These are phyloP conservation scores for Lasiosphaeris hirsuta DNA, from an alignment of 495 filamentous ascomycete genomes.

Conservation along the genomic window DNA sequence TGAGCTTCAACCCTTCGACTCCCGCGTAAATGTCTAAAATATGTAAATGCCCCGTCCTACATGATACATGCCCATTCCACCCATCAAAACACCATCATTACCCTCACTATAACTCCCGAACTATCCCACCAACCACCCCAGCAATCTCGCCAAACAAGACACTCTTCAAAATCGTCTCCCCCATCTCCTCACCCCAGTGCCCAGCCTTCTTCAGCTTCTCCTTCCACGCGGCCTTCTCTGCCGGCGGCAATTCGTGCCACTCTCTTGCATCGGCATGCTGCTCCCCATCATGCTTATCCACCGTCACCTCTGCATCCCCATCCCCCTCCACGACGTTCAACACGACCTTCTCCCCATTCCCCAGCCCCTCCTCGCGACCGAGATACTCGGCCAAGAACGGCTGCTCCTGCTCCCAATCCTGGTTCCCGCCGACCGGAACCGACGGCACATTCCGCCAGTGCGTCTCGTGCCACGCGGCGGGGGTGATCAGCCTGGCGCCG, in stretches of 20 bases:
- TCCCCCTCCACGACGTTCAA: slow-evolving; percentile 15
- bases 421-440: neutral
- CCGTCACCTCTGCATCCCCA: slow-evolving; percentile 25
- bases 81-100: too few relatives aligned
- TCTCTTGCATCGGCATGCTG: slow-evolving; percentile 42
- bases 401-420: neutral
- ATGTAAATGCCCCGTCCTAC: too few relatives aligned
- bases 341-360: slow-evolving; percentile 11
- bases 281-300: slow-evolving; percentile 46
- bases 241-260: slow-evolving; percentile 63
- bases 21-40: too few relatives aligned
- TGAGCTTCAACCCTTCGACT: too few relatives aligned
- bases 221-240: slow-evolving; percentile 66
- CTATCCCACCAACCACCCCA: slow-evolving; percentile 50
- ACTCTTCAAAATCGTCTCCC: slow-evolving; percentile 68
- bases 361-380: slow-evolving; percentile 2
- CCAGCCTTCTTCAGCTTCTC: slow-evolving; percentile 63
- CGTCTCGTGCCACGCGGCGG: slow-evolving; percentile 23
- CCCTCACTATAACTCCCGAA: slow-evolving; percentile 16
- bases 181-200: slow-evolving; percentile 68
- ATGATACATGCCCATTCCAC: too few relatives aligned
- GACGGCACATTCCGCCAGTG: neutral
- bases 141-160: slow-evolving; percentile 72
- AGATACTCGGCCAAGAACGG: slow-evolving; percentile 5
- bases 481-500: slow-evolving; percentile 32